Evolutionary conservation across 768 basidiomycete genomes (phyloP).

Genomic region (Pleurotus platypus): DNA sequence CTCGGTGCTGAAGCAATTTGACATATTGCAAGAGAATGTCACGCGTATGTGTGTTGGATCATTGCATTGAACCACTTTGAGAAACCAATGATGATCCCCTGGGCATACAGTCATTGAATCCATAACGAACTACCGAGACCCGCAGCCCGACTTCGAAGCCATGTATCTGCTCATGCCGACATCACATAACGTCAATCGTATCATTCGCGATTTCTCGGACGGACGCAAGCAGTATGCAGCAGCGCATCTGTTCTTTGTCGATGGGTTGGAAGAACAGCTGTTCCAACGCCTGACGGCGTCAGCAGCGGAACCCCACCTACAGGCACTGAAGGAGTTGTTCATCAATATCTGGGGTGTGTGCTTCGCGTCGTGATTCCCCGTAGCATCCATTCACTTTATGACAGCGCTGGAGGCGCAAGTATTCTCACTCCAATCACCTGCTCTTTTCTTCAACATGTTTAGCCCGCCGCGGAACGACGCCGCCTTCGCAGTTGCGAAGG

Average conservation of each 20-base stretch:
- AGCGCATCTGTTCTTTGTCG: slow-evolving; percentile 92
- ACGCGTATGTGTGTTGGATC: slow-evolving; percentile 62
- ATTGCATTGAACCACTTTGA: not conserved
- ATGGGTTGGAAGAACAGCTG: slow-evolving; percentile 75
- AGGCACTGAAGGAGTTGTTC: slow-evolving; percentile 79
- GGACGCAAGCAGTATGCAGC: slow-evolving; percentile 67
- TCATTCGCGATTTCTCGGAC: slow-evolving; percentile 77
- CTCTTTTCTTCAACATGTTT: slow-evolving; percentile 84
- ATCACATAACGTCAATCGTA: slow-evolving; percentile 85
- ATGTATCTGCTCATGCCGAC: slow-evolving; percentile 95
- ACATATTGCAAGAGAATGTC: slow-evolving; percentile 94
- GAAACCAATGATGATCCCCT: slow-evolving; percentile 5
- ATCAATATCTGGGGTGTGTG: slow-evolving; percentile 89
- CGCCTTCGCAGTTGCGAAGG: slow-evolving; percentile 62
- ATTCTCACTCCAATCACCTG: slow-evolving; percentile 77
- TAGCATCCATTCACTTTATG: slow-evolving; percentile 2
- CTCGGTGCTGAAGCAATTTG: slow-evolving; percentile 87
- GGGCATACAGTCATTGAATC: slow-evolving; percentile 80
- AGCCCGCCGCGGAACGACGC: slow-evolving; percentile 76
- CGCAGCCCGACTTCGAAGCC: slow-evolving; percentile 85
- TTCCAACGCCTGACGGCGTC: slow-evolving; percentile 74
- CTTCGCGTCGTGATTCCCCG: not conserved
- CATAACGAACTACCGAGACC: slow-evolving; percentile 77
- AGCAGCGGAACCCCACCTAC: slow-evolving; percentile 74
- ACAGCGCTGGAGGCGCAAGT: slow-evolving; percentile 82